Percentiles rank a stretch among this genome's conserved stretches.
Evolutionary conservation across 2,329 filamentous ascomycete species (phyloP).

Genomic region (Tolypocladium sp.): DNA sequence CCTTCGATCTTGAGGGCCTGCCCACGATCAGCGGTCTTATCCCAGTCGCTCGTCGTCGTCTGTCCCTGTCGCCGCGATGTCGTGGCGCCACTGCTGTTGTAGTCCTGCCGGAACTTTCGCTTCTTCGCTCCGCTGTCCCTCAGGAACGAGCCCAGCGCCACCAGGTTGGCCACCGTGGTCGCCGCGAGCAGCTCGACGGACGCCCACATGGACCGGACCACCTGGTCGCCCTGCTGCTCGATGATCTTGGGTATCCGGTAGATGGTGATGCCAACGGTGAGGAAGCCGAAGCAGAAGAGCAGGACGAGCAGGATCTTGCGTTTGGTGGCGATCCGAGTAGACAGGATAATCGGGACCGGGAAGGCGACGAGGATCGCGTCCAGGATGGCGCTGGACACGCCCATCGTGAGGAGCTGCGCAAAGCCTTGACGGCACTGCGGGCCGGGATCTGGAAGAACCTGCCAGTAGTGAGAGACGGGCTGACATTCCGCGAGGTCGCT

Average conservation of each 20-base stretch:
- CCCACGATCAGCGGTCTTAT: neutral
- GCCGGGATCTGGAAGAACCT: slow-evolving; percentile 75
- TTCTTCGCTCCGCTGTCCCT: slow-evolving; percentile 88
- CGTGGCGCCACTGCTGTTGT: neutral
- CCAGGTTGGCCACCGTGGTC: slow-evolving; percentile 74
- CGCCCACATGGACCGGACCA: slow-evolving; percentile 79
- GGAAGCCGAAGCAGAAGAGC: slow-evolving; percentile 74
- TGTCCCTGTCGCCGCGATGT: neutral
- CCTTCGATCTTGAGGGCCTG: neutral
- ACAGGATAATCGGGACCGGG: slow-evolving; percentile 79
- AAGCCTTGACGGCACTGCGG: slow-evolving; percentile 79
- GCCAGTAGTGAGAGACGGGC: slow-evolving; percentile 67
- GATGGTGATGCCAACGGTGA: slow-evolving; percentile 69
- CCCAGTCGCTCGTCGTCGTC: neutral
- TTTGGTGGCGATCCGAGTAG: slow-evolving; percentile 65
- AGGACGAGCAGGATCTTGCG: slow-evolving; percentile 71
- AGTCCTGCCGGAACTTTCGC: slow-evolving; percentile 59
- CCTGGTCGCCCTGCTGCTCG: slow-evolving; percentile 60
- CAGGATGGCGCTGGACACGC: slow-evolving; percentile 75
- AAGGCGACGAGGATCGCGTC: slow-evolving; percentile 82
- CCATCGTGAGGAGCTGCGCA: slow-evolving; percentile 82
- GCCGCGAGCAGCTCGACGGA: slow-evolving; percentile 91
- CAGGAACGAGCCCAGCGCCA: slow-evolving; percentile 88
- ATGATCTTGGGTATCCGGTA: slow-evolving; percentile 75
- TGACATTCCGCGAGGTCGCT: slow-evolving; percentile 78